Evolutionary conservation across 345 rosid genomes (phyloP), one percentile per base, ranked within the genome.

Genomic region (Sonneratia caseolaris): DNA sequence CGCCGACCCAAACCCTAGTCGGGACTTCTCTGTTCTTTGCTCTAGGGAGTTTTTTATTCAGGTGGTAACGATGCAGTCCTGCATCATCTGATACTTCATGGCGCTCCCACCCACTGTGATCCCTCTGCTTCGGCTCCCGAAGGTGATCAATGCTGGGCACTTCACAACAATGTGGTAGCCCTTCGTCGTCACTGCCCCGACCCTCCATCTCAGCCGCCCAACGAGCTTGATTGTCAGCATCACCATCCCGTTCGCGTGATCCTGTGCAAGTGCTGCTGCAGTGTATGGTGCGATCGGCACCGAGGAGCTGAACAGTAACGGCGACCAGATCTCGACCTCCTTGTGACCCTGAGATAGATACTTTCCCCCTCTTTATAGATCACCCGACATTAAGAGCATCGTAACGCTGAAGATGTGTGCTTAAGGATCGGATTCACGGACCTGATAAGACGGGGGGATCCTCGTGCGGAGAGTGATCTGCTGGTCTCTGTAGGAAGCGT

Each of bases 201-300:
- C 78, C 65, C 76, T 84, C 73, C 81, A 84, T 47, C 70, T 76
- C 51, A 84, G 78, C 6, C 75, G 77, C 3, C 83, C 87, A 4
- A 78, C 76, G 19, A 81, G 42, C 73, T 76, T 72, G 64, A 84
- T 73, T 40, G 37, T 64, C 69, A 84, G 37, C 56, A 38, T 0
- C n/a, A 82, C 79, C 38, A 37, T 21, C 22, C 87, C 87, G 1
- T 73, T 24, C 18, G 51, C 47, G 75, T 76, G 69, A 51, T 82
- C 87, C 37, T 74, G 74, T 8, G 15, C 3, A 40, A 84, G 62
- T 0, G 79, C 40, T 32, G n/a, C 18, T 42, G 77, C 76, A 73
- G 74, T 74, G 76, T 70, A 72, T 4, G 82, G 82, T 15, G 83
- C 64, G 0, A 82, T 76, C 14, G 85, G 81, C 35, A 82, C 68